Percentiles rank a stretch among this genome's conserved stretches.
Conservation (phyloP, 805 yeast species). For the Candida orba region DNA sequence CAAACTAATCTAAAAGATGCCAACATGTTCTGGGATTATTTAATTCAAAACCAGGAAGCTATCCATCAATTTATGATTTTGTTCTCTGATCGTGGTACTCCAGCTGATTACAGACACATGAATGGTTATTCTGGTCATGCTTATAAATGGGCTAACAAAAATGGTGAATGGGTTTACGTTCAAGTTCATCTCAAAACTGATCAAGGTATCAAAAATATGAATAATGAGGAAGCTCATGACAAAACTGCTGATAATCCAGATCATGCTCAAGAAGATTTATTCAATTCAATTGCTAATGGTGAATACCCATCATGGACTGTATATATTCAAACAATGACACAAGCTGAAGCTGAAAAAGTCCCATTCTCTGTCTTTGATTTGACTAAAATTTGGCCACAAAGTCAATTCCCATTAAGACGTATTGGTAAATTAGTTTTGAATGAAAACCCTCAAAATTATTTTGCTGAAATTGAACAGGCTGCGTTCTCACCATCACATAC, state of each 20-base stretch:
- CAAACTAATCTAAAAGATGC: slow-evolving; percentile 72
- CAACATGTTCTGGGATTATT: slow-evolving; percentile 76
- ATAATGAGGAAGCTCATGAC: slow-evolving; percentile 54
- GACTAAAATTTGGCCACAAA: slow-evolving; percentile 91
- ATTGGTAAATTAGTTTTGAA: slow-evolving; percentile 75
- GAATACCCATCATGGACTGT: slow-evolving; percentile 80
- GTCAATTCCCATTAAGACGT: slow-evolving; percentile 76
- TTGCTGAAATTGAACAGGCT: slow-evolving; percentile 82
- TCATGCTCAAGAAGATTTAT: slow-evolving; percentile 72
- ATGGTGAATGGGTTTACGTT: slow-evolving; percentile 72
- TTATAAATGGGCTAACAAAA: slow-evolving; percentile 68
- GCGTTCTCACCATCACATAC: slow-evolving; percentile 82
- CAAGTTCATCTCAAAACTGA: slow-evolving; percentile 69
- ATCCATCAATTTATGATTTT: slow-evolving; percentile 67
- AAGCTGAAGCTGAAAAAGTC: slow-evolving; percentile 64
- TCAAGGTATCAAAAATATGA: slow-evolving; percentile 47
- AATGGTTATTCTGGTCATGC: slow-evolving; percentile 83
- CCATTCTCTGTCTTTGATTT: slow-evolving; percentile 83
- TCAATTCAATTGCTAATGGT: slow-evolving; percentile 69
- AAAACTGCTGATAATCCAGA: slow-evolving; percentile 78
- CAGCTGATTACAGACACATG: slow-evolving; percentile 68
- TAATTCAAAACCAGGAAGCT: slow-evolving; percentile 63
- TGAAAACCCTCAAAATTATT: slow-evolving; percentile 80
- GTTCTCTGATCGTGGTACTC: slow-evolving; percentile 81
- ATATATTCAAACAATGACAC: slow-evolving; percentile 81